A percentile compares a stretch with the other conserved stretches of the same genome.
Conservation (phyloP, 2,329 filamentous ascomycete species). For the Verticillium nonalfalfae region DNA sequence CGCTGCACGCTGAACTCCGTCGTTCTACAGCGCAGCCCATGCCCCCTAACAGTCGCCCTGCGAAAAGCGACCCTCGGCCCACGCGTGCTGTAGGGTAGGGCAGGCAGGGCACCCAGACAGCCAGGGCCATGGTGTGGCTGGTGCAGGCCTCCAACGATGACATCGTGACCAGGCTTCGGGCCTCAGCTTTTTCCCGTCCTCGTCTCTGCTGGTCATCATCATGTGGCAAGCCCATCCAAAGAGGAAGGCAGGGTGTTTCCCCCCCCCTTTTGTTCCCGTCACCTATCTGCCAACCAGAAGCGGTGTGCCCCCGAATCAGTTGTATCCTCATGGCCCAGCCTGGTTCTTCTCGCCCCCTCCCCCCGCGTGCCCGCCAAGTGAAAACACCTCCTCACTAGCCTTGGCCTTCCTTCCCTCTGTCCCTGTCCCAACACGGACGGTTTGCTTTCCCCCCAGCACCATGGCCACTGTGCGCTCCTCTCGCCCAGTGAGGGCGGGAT, state of each 20-base stretch:
- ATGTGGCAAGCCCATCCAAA: neutral
- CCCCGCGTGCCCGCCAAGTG: neutral
- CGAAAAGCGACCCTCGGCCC: neutral
- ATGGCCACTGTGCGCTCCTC: too few species aligned
- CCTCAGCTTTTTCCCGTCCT: neutral
- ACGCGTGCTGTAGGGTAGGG: neutral
- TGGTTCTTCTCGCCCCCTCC: neutral
- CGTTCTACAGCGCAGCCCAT: neutral
- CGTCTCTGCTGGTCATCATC: neutral
- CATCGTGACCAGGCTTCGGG: neutral
- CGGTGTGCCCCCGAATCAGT: neutral
- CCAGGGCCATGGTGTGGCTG: neutral
- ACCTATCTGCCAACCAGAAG: neutral
- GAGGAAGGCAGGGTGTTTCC: neutral
- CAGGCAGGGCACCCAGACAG: too few species aligned
- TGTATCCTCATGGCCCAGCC: neutral
- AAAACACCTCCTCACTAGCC: neutral
- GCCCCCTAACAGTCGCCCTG: too few species aligned
- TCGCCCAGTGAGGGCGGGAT: too few species aligned
- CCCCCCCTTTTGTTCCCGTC: neutral
- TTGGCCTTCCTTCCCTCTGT: neutral
- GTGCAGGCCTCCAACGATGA: neutral
- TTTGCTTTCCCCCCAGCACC: too few species aligned
- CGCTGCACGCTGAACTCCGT: neutral
- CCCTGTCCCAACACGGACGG: too few species aligned